Evolutionary conservation across 2,329 filamentous ascomycete species (phyloP).

Genomic region (Aspergillus sergii): DNA sequence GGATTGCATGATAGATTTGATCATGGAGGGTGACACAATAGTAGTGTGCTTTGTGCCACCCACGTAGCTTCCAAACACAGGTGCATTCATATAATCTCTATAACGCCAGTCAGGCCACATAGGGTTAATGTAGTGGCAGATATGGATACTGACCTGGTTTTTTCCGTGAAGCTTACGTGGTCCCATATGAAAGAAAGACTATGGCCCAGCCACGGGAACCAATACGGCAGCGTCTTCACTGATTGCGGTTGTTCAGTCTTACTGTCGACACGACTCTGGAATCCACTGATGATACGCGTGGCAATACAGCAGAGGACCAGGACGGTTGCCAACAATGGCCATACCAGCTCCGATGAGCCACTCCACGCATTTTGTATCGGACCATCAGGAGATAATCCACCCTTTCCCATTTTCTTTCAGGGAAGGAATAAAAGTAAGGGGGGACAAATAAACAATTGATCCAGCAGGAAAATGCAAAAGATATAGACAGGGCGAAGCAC

Average conservation of each 20-base stretch:
- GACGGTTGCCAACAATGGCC: constrained; percentile 30
- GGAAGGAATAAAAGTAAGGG: not conserved
- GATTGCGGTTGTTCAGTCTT: constrained; percentile 31
- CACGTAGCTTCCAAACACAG: constrained; percentile 54
- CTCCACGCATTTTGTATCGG: constrained; percentile 26
- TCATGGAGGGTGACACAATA: constrained; percentile 52
- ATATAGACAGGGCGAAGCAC: not conserved
- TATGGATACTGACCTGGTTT: constrained; percentile 39
- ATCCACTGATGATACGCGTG: constrained; percentile 42
- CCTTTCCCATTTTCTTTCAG: constrained; percentile 1
- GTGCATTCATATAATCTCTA: constrained; percentile 41
- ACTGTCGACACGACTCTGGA: constrained; percentile 32
- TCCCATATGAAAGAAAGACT: constrained; percentile 51
- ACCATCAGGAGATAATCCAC: constrained; percentile 23
- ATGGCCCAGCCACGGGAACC: constrained; percentile 62
- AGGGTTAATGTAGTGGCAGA: not conserved
- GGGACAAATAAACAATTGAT: not conserved
- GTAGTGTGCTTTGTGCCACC: constrained; percentile 54
- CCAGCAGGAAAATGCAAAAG: not conserved
- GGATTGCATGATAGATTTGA: constrained; percentile 42
- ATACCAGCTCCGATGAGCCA: constrained; percentile 22
- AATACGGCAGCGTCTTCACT: constrained; percentile 59
- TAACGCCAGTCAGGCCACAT: constrained; percentile 18
- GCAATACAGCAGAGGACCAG: constrained; percentile 37
- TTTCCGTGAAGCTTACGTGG: constrained; percentile 48